Conservation (phyloP, 176 grass and related monocot genomes). For the Neostapfia colusana region DNA sequence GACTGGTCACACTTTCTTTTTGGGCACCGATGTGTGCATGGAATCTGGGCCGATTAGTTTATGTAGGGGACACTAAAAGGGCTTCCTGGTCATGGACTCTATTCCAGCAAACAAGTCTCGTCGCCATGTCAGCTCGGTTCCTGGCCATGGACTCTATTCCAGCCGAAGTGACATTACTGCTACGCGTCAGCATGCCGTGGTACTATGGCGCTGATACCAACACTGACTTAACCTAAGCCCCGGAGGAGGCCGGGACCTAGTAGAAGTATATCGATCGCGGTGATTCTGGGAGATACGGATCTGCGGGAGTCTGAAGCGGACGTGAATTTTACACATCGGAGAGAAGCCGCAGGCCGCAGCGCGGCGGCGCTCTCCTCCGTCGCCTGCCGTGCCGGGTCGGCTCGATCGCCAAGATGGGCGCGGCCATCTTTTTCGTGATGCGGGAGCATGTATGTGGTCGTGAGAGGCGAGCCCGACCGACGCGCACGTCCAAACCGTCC, state of each 20-base stretch:
- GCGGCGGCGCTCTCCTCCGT: not conserved
- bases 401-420: too few relatives aligned
- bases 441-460: not conserved
- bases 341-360: too few relatives aligned
- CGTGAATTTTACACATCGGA: not conserved
- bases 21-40: not conserved
- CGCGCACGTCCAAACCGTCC: not conserved
- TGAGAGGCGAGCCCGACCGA: not conserved
- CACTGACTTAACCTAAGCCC: not conserved
- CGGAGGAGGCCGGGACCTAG: too few relatives aligned
- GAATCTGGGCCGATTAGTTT: slow-evolving; percentile 37
- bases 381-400: not conserved
- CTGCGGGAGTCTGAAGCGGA: not conserved
- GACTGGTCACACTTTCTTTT: slow-evolving; percentile 9
- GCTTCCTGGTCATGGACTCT: not conserved
- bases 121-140: not conserved
- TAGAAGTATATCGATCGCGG: not conserved
- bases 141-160: too few relatives aligned
- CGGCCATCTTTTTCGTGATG: not conserved
- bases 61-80: not conserved
- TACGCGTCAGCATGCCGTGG: not conserved
- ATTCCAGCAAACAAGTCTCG: not conserved
- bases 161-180: not conserved
- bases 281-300: not conserved
- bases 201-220: not conserved